phyloP scores from a whole-genome alignment of 768 basidiomycete species.

The Boletus vermiculosoides region DNA sequence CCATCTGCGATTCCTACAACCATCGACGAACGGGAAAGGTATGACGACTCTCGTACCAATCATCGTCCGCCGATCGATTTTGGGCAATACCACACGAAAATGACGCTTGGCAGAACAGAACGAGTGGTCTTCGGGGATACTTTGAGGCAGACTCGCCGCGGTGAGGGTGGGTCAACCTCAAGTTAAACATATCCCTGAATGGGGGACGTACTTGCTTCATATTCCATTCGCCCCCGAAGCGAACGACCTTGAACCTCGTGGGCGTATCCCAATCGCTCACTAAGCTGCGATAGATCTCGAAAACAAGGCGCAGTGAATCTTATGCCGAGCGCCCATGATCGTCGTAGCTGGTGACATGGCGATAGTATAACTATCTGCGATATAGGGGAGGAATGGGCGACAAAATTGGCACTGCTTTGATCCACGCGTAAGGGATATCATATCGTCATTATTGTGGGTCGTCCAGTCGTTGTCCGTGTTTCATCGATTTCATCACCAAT shows the following conservation, averaged over 20 bases:
- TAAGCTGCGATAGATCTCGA: background rate
- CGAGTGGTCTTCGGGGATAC: background rate
- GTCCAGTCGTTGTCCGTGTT: background rate
- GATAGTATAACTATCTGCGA: background rate
- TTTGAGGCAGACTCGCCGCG: background rate
- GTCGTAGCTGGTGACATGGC: background rate
- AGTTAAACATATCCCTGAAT: background rate
- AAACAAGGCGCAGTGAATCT: background rate
- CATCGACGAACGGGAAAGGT: constrained; percentile 42
- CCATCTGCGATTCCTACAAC: constrained; percentile 74
- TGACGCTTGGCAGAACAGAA: background rate
- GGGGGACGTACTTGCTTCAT: background rate
- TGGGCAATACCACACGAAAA: constrained; percentile 43
- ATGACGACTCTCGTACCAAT: constrained; percentile 53
- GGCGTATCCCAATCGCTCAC: background rate
- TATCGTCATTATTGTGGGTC: background rate
- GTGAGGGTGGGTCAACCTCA: constrained; percentile 5
- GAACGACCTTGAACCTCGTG: constrained; percentile 15
- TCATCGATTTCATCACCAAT: background rate
- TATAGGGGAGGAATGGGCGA: background rate
- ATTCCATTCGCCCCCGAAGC: background rate
- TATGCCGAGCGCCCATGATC: constrained; percentile 9
- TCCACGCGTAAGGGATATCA: background rate
- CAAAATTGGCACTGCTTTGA: background rate
- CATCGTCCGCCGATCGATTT: constrained; percentile 76